Evolutionary conservation across 192 early-diverging fungal species (phyloP), one percentile per base, ranked within the genome.

Genomic region (Obelidium mucronatum): DNA sequence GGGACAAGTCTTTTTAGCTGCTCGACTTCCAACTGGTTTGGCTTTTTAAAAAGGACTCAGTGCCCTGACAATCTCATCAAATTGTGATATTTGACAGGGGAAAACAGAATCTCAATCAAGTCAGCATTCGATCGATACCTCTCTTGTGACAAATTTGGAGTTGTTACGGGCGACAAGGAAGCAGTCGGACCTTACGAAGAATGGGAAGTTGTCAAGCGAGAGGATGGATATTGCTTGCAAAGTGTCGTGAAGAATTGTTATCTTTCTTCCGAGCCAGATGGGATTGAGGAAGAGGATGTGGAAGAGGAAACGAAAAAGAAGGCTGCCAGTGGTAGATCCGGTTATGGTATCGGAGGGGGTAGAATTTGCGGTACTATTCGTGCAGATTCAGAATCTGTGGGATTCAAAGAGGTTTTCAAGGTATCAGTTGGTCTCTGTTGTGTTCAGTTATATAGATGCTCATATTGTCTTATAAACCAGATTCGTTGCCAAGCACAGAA

Each of bases 141-240:
- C 17, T 82, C 89, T 24, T 83, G 86, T 2, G 94, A 95, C 85
- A 92, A 93, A 54, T 91, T 95, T 79, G 94, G 93, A 5, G 85
- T 91, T n/a, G 91, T 93, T 3, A 68, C 82, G 3, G 88, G 87
- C 30, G 89, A 91, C 24, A 69, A 81, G 34, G 92, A 94, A 68
- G 94, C 93, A 0, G 91, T 94, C 39, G 91, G 93, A 0, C 90
- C 88, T n/a, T 81, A 85, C 48, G 93, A 95, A 74, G 94, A 94
- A 78, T 94, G 92, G 92, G 85, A 84, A 40, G 85, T 90, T 5
- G 77, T 88, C 17, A 61, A 92, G 22, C 58, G 82, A n/a, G 92
- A 93, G 17, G 91, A 90, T 30, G 94, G 93, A 0, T 79, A 91
- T 19, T 86, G 86, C 30, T 80, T 94, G 15, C 86, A 92, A 81